A percentile compares a stretch with the other conserved stretches of the same genome.
phyloP scores from a whole-genome alignment of 2,329 filamentous ascomycete species.

The Fusarium foetens region DNA sequence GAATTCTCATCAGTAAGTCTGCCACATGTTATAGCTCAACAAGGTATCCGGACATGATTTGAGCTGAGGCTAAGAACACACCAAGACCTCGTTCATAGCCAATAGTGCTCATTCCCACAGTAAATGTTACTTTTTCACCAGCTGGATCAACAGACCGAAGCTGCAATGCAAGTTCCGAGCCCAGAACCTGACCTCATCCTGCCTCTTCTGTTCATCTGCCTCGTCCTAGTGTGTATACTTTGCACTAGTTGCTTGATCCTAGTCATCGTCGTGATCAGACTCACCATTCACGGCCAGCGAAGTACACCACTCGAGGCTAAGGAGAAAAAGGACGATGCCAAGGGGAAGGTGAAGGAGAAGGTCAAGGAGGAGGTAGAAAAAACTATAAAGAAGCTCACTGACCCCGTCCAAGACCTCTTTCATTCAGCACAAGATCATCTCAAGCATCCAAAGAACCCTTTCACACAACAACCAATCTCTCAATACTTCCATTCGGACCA shows the following conservation, averaged over 20 bases:
- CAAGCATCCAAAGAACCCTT: not conserved
- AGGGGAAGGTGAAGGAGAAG: not conserved
- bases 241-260: not conserved
- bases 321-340: not conserved
- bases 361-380: not conserved
- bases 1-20: not conserved
- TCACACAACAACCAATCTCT: not conserved
- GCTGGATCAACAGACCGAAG: not conserved
- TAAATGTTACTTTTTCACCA: not conserved
- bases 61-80: not conserved
- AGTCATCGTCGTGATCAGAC: not conserved
- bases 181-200: not conserved
- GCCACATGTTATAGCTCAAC: not conserved
- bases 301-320: not conserved
- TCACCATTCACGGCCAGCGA: not conserved
- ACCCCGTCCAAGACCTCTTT: not conserved
- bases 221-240: not conserved
- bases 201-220: not conserved
- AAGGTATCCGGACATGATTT: not conserved
- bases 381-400: not conserved
- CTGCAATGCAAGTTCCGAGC: not conserved
- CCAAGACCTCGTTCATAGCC: not conserved
- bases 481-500: not conserved
- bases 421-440: not conserved
- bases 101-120: not conserved